phyloP scores from a whole-genome alignment of 1,284 basidiomycete species.

The Bondarzewia mesenterica region DNA sequence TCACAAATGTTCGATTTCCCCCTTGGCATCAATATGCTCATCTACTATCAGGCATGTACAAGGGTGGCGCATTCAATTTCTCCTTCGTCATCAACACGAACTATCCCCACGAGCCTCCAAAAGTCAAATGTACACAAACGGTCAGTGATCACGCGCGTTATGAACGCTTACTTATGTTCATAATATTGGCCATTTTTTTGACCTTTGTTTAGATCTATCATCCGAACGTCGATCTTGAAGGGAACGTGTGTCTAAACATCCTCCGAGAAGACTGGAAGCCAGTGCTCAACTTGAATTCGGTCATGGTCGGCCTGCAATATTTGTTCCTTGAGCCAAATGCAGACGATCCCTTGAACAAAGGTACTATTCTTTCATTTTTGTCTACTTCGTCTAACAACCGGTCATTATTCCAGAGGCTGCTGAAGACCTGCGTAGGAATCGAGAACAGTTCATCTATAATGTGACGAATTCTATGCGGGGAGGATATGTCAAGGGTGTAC shows the following conservation, averaged over 20 bases:
- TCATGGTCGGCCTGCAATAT: conserved; percentile 97
- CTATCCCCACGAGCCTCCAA: conserved; percentile 98
- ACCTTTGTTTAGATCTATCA: conserved; percentile 82
- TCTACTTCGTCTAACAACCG: conserved; percentile 4
- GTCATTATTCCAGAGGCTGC: conserved; percentile 73
- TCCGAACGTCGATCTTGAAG: conserved; percentile 96
- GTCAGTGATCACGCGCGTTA: conserved; percentile 35
- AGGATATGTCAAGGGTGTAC: conserved; percentile 61
- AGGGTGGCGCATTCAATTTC: conserved; percentile 89
- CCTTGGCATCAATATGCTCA: conserved; percentile 7
- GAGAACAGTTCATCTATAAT: conserved; percentile 74
- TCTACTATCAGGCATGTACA: conserved; percentile 82
- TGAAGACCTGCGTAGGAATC: conserved; percentile 80
- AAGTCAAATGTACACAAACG: conserved; percentile 95
- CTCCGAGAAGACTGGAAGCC: conserved; percentile 99
- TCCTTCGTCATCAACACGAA: conserved; percentile 95
- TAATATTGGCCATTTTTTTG: neutral
- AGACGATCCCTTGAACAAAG: conserved; percentile 98
- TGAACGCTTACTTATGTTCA: neutral
- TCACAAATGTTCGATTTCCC: neutral
- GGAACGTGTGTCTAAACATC: conserved; percentile 96
- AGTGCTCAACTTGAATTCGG: conserved; percentile 92
- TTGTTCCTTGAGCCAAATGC: conserved; percentile 98
- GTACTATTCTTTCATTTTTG: conserved; percentile 21
- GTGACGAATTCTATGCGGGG: conserved; percentile 84